A percentile compares a stretch with the other conserved stretches of the same genome.
These are phyloP conservation scores for Globisporangium nunn DNA, from an alignment of 352 stramenopile genomes.

Conservation along the genomic window DNA sequence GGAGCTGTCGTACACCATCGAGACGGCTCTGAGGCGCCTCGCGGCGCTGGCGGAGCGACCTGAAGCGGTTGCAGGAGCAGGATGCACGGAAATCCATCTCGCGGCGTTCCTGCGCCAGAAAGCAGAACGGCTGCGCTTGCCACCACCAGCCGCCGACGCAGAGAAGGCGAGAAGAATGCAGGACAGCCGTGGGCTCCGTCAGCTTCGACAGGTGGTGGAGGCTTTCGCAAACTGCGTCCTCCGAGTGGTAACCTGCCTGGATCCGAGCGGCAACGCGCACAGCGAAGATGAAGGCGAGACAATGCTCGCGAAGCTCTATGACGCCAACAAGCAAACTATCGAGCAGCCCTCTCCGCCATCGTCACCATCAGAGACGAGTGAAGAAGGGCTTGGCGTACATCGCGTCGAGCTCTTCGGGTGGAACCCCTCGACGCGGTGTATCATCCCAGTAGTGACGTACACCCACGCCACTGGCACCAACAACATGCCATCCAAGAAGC, in stretches of 20 bases:
- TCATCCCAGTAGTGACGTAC: conserved; percentile 20
- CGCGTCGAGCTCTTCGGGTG: conserved; percentile 31
- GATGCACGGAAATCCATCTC: conserved; percentile 46
- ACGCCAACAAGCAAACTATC: conserved; percentile 16
- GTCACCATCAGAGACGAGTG: not conserved
- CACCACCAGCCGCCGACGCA: not conserved
- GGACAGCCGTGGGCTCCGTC: conserved; percentile 15
- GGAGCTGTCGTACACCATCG: conserved; percentile 36
- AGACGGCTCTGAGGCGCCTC: conserved; percentile 32
- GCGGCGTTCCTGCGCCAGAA: conserved; percentile 27
- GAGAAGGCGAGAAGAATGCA: not conserved
- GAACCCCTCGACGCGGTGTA: conserved; percentile 15
- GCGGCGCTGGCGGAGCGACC: conserved; percentile 27
- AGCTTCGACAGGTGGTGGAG: conserved; percentile 22
- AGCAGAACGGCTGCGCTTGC: conserved; percentile 13
- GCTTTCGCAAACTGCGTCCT: conserved; percentile 23
- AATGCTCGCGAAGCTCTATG: conserved; percentile 20
- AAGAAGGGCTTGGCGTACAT: not conserved
- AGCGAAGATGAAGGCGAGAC: conserved; percentile 7
- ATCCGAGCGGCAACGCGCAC: not conserved
- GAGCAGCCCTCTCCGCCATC: not conserved
- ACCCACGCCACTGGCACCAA: conserved; percentile 2
- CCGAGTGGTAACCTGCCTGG: conserved; percentile 7
- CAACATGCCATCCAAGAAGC: conserved; percentile 10
- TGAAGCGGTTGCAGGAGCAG: conserved; percentile 34